phyloP scores from a whole-genome alignment of 2,329 filamentous ascomycete genomes.

The Cladosporium sp. region DNA sequence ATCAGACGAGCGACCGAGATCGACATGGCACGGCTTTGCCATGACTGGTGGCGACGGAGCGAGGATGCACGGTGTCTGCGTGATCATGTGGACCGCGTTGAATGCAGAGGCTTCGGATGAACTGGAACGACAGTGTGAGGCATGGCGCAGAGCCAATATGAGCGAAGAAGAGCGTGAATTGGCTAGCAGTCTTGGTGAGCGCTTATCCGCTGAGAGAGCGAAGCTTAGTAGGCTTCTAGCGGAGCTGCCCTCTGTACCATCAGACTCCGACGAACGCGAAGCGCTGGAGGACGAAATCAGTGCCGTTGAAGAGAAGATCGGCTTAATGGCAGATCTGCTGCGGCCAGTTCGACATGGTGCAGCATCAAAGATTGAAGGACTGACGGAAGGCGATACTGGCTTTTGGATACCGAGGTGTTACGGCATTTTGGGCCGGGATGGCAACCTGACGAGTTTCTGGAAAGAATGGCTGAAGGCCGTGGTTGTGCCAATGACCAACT shows the following conservation, averaged over 20 bases:
- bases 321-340: slow-evolving; percentile 92
- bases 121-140: slow-evolving; percentile 64
- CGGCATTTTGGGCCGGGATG: slow-evolving; percentile 84
- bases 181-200: slow-evolving; percentile 84
- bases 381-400: slow-evolving; percentile 92
- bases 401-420: slow-evolving; percentile 95
- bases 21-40: slow-evolving; percentile 98
- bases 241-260: slow-evolving; percentile 74
- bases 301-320: slow-evolving; percentile 93
- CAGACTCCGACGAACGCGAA: slow-evolving; percentile 79
- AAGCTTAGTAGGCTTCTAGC: slow-evolving; percentile 86
- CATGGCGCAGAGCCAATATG: slow-evolving; percentile 66
- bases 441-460: slow-evolving; percentile 85
- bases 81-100: slow-evolving; percentile 90
- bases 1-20: slow-evolving; percentile 85
- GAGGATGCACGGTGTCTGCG: slow-evolving; percentile 86
- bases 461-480: slow-evolving; percentile 97
- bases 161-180: slow-evolving; percentile 87
- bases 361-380: slow-evolving; percentile 92
- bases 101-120: slow-evolving; percentile 79
- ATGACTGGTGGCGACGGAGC: slow-evolving; percentile 95
- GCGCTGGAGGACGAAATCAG: slow-evolving; percentile 91
- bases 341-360: slow-evolving; percentile 90
- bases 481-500: slow-evolving; percentile 93
- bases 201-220: slow-evolving; percentile 82